Evolutionary conservation across 2,329 filamentous ascomycete species (phyloP).

Genomic region (Lojkania enalia): DNA sequence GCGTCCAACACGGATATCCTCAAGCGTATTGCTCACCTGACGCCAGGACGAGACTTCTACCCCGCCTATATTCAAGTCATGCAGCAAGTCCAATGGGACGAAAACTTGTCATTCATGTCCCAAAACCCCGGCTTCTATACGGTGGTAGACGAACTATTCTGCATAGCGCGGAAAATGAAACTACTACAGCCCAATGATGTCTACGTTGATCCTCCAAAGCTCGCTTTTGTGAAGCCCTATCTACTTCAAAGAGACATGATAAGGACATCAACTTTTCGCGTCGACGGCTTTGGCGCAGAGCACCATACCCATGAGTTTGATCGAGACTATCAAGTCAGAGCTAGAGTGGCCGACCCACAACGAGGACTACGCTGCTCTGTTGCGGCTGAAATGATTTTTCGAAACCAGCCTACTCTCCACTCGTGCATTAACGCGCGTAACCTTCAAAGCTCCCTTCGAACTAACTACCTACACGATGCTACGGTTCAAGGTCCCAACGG

Average conservation of each 20-base stretch:
- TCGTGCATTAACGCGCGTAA: too few relatives aligned
- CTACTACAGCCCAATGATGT: slow-evolving; percentile 21
- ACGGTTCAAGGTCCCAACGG: too few relatives aligned
- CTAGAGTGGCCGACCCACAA: slow-evolving; percentile 1
- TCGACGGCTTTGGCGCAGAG: slow-evolving; percentile 40
- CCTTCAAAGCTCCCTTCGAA: too few relatives aligned
- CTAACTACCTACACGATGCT: too few relatives aligned
- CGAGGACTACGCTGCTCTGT: slow-evolving; percentile 18
- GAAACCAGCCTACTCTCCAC: slow-evolving; percentile 18
- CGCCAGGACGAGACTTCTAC: slow-evolving; percentile 49
- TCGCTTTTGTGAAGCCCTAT: slow-evolving; percentile 11
- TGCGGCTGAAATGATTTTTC: slow-evolving; percentile 21
- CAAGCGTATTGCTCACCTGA: slow-evolving; percentile 31
- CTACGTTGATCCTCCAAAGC: slow-evolving; percentile 1
- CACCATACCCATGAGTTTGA: slow-evolving; percentile 25
- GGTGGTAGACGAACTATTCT: slow-evolving; percentile 27
- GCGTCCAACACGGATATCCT: slow-evolving; percentile 24
- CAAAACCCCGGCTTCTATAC: slow-evolving; percentile 29
- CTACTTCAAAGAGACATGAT: slow-evolving; percentile 35
- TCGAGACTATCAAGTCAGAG: slow-evolving; percentile 23
- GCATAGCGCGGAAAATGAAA: slow-evolving; percentile 19
- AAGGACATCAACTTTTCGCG: slow-evolving; percentile 33
- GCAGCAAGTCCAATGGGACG: slow-evolving; percentile 52
- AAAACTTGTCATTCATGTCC: slow-evolving; percentile 41
- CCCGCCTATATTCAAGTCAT: slow-evolving; percentile 46